These are phyloP conservation scores for Simplicillium sp. DNA, from an alignment of 2,329 filamentous ascomycete genomes.

Conservation along the genomic window DNA sequence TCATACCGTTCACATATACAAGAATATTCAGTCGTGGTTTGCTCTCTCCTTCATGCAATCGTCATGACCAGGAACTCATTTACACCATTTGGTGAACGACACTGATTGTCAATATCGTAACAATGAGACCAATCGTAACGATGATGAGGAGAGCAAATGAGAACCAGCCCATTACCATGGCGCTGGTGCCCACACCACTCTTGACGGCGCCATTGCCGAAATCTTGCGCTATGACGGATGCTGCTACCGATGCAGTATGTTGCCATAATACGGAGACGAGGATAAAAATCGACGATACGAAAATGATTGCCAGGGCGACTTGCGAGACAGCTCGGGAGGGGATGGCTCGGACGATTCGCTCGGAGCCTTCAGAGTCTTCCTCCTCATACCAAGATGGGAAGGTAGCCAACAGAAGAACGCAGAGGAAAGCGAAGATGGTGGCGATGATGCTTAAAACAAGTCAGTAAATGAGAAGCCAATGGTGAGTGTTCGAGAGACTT, in stretches of 20 bases:
- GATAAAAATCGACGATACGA: slow-evolving; percentile 61
- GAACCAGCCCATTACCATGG: slow-evolving; percentile 98
- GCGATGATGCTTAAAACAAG: slow-evolving; percentile 68
- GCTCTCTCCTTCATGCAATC: slow-evolving; percentile 5
- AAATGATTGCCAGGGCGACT: slow-evolving; percentile 87
- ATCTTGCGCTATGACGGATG: slow-evolving; percentile 86
- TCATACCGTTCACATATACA: background rate
- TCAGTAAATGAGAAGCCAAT: slow-evolving; percentile 7
- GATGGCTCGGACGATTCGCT: slow-evolving; percentile 88
- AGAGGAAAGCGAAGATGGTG: slow-evolving; percentile 94
- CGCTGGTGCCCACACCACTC: slow-evolving; percentile 82
- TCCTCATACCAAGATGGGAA: slow-evolving; percentile 98
- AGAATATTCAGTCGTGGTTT: background rate
- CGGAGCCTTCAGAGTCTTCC: slow-evolving; percentile 67
- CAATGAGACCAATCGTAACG: slow-evolving; percentile 85
- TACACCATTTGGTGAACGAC: slow-evolving; percentile 56
- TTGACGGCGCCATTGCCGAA: slow-evolving; percentile 82
- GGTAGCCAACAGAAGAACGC: slow-evolving; percentile 86
- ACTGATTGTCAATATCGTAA: slow-evolving; percentile 93
- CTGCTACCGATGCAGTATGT: slow-evolving; percentile 92
- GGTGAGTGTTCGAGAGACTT: slow-evolving; percentile 26
- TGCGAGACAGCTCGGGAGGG: slow-evolving; percentile 88
- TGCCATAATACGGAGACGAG: slow-evolving; percentile 78
- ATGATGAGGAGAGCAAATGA: slow-evolving; percentile 88
- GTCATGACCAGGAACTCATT: background rate